A percentile compares a stretch with the other conserved stretches of the same genome.
These are phyloP conservation scores for Leccinum colubrinum DNA, from an alignment of 1,284 basidiomycete genomes.

Conservation along the genomic window DNA sequence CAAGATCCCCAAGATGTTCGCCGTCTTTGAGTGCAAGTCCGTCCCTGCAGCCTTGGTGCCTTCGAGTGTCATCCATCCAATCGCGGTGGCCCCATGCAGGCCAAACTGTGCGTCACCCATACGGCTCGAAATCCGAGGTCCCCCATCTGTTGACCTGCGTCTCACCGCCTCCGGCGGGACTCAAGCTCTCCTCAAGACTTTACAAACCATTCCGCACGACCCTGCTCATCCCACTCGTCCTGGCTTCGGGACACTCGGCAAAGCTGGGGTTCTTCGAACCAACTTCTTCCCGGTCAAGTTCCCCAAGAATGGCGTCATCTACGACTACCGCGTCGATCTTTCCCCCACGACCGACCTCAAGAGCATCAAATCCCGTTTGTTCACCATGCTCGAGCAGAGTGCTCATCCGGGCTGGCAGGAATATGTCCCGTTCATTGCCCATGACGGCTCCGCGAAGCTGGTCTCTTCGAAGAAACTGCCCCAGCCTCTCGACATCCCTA, in stretches of 20 bases:
- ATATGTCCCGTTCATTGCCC: conserved; percentile 50
- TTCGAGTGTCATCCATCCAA: too few species aligned
- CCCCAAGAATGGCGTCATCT: too few species aligned
- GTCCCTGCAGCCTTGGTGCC: too few species aligned
- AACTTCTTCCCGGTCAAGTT: too few species aligned
- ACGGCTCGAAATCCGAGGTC: conserved; percentile 24
- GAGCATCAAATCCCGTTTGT: conserved; percentile 50
- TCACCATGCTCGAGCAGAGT: conserved; percentile 55
- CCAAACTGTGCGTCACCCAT: too few species aligned
- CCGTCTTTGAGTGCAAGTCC: too few species aligned
- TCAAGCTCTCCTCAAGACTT: conserved; percentile 42
- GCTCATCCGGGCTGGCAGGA: conserved; percentile 37
- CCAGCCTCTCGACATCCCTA: conserved; percentile 47
- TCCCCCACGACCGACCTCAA: conserved; percentile 49
- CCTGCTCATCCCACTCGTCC: conserved; percentile 59
- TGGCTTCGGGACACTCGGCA: conserved; percentile 60
- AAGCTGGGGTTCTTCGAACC: too few species aligned
- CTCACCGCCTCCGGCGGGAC: conserved; percentile 32
- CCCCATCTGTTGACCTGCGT: conserved; percentile 43
- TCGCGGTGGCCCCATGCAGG: too few species aligned
- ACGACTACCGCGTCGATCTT: too few species aligned
- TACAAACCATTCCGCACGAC: conserved; percentile 37
- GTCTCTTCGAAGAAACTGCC: conserved; percentile 56
- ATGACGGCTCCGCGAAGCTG: conserved; percentile 58
- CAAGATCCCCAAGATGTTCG: too few species aligned